phyloP scores from a whole-genome alignment of 2,329 filamentous ascomycete genomes.

The Fusarium sp. region DNA sequence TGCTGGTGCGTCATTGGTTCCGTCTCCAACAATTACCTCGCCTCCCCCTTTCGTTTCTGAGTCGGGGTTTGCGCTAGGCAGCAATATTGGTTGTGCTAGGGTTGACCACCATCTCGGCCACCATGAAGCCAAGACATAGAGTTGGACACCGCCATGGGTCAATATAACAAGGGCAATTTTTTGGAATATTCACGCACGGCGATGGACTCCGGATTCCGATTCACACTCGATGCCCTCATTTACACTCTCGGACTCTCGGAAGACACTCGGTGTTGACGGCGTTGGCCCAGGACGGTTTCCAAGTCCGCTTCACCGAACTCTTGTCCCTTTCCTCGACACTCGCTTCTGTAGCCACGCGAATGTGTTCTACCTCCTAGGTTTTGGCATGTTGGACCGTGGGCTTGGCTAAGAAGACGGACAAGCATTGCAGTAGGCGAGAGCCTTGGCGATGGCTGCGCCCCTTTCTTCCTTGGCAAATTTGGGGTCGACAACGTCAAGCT shows the following conservation, averaged over 20 bases:
- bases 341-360: constrained; percentile 56
- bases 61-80: constrained; percentile 61
- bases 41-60: constrained; percentile 61
- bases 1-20: constrained; percentile 73
- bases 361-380: constrained; percentile 33
- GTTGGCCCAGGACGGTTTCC: constrained; percentile 60
- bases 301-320: constrained; percentile 52
- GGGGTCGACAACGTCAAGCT: constrained; percentile 46
- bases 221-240: constrained; percentile 44
- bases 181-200: constrained; percentile 52
- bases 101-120: constrained; percentile 61
- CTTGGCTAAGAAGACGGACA: constrained; percentile 64
- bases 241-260: constrained; percentile 33
- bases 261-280: constrained; percentile 41
- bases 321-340: constrained; percentile 54
- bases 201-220: constrained; percentile 45
- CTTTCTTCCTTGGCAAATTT: constrained; percentile 36
- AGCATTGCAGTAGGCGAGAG: constrained; percentile 54
- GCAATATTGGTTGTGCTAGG: constrained; percentile 55
- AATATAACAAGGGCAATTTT: constrained; percentile 63
- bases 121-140: constrained; percentile 63
- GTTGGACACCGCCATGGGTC: constrained; percentile 56
- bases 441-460: constrained; percentile 43
- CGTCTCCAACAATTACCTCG: constrained; percentile 72
- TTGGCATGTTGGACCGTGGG: constrained; percentile 48